Base-by-base conservation (phyloP, 2,329 filamentous ascomycete genomes). In the Botrytis paeoniae region DNA sequence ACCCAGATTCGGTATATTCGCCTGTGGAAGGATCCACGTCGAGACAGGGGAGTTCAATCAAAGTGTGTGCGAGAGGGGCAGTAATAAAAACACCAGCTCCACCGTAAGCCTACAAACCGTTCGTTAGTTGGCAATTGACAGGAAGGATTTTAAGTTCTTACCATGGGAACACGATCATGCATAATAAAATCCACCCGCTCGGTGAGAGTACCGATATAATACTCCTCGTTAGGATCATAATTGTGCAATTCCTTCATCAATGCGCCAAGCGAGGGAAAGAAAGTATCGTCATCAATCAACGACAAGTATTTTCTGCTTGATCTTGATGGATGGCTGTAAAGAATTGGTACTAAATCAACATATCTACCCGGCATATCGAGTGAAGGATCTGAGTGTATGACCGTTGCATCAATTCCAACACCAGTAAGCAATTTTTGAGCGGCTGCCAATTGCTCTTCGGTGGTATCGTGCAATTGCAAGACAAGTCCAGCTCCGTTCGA, bases 361-460 rank as follows among this genome's bases (percentile, higher is more conserved):
- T 89, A 89, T 74, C 88, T 85, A 39, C 88, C 87, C 3, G 87
- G 86, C 87, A 89, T 89, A 77, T 88, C 85, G 76, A 87, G 83
- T 12, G 82, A 82, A 1, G 84, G 82, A 75, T 89, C 85, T 4
- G 87, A 87, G 75, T 86, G 84, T 74, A 85, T 85, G 32, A 89
- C 86, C 70, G 88, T 87, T 43, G 85, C 87, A 75, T 89, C 86
- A 71, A 89, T 87, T 35, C 87, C 88, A 25, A 83, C 82, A 9
- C 82, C 80, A 51, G 81, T 81, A 10, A 89, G 81, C 54, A 84
- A 80, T 54, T 84, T 83, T 71, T 82, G 82, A 3, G 86, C 86
- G 48, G 85, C 82, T 45, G 83, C 81, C 16, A 89, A 83, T 78
- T 89, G 83, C 29, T 84, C 82, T 63, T 86, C 83, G 12, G 81